These are phyloP conservation scores for Phytophthora melonis DNA, from an alignment of 352 stramenopile species.

Conservation along the genomic window DNA sequence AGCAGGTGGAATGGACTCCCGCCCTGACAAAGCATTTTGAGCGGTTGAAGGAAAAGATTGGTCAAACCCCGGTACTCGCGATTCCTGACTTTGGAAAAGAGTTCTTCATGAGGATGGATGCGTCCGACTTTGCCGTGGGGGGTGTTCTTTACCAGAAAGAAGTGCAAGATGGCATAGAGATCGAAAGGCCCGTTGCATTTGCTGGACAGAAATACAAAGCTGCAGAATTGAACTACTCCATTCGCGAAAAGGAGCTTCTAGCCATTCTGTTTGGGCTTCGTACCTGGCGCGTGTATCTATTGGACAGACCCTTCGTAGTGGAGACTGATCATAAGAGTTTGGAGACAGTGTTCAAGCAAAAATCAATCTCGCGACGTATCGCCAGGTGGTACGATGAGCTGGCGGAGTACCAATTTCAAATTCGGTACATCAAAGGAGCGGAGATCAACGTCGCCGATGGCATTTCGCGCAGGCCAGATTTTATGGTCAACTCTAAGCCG, in stretches of 20 bases:
- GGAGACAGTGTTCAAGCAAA: too few relatives aligned
- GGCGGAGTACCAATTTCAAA: too few relatives aligned
- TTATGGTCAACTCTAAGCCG: too few relatives aligned
- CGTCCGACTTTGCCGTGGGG: background rate
- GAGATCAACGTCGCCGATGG: too few relatives aligned
- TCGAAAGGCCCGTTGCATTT: background rate
- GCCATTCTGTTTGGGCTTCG: background rate
- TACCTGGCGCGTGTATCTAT: background rate
- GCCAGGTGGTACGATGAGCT: too few relatives aligned
- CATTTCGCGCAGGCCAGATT: too few relatives aligned
- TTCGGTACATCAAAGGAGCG: too few relatives aligned
- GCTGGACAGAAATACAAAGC: background rate
- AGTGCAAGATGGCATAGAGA: background rate
- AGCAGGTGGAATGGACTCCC: too few relatives aligned
- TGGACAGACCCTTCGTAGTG: background rate
- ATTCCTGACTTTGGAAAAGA: slow-evolving; percentile 6
- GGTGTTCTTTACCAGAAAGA: slow-evolving; percentile 5
- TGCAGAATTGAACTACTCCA: background rate
- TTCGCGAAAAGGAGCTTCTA: background rate
- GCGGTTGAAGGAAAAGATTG: slow-evolving; percentile 7
- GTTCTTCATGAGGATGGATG: slow-evolving; percentile 1
- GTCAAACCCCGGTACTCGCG: background rate
- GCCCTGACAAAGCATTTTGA: too few relatives aligned
- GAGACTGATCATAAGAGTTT: background rate
- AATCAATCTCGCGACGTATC: too few relatives aligned